Evolutionary conservation across 2,329 filamentous ascomycete genomes (phyloP).

Genomic region (Eutypella sp.): DNA sequence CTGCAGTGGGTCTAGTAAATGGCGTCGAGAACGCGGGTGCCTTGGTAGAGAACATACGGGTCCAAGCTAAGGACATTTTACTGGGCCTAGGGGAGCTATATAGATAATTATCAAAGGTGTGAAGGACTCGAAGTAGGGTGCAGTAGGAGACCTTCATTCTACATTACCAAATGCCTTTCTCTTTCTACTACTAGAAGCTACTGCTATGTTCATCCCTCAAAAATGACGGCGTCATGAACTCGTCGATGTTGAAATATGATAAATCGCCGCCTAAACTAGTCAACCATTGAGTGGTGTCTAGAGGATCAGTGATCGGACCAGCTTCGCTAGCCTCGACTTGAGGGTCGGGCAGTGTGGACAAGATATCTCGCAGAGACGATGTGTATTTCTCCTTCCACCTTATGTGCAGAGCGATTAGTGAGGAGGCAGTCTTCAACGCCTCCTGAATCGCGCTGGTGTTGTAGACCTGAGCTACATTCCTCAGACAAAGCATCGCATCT

Average conservation of each 20-base stretch:
- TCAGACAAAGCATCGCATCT: conserved; percentile 45
- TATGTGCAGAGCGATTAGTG: conserved; percentile 49
- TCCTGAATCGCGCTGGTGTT: conserved; percentile 45
- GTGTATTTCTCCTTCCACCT: conserved; percentile 42
- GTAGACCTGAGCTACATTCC: conserved; percentile 36
- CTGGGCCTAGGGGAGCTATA: neutral
- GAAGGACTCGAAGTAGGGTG: neutral
- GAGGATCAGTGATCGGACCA: neutral
- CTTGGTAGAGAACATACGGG: conserved; percentile 31
- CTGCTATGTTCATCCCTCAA: neutral
- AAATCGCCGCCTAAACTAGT: neutral
- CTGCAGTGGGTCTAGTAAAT: conserved; percentile 39
- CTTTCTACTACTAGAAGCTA: neutral
- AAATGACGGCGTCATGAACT: neutral
- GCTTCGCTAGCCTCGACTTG: neutral
- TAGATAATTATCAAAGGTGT: neutral
- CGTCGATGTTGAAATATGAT: neutral
- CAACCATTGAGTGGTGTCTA: neutral
- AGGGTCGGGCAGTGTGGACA: neutral
- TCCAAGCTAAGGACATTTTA: conserved; percentile 21
- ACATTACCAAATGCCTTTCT: too few species aligned
- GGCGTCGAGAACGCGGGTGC: conserved; percentile 31
- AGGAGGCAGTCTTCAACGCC: conserved; percentile 48
- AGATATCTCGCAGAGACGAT: neutral
- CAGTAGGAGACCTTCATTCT: too few species aligned